Conservation (phyloP, 2,329 filamentous ascomycete species). For the Ophiostoma australiae region DNA sequence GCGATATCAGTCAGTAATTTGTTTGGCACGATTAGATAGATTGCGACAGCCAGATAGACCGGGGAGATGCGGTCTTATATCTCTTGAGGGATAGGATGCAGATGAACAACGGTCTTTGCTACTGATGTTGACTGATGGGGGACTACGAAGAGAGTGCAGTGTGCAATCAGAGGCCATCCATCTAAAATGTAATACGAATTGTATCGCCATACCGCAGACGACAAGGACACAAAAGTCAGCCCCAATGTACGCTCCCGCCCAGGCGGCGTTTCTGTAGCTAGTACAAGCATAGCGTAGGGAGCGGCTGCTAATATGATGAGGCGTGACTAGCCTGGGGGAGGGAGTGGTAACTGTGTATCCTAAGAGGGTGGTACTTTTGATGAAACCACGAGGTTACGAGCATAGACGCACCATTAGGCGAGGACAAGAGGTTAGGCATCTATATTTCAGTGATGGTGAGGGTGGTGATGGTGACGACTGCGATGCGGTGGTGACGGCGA, state of each 20-base stretch:
- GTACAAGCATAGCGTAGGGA: conserved; percentile 4
- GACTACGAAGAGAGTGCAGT: neutral
- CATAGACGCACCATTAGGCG: neutral
- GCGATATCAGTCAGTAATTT: neutral
- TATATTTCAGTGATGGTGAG: neutral
- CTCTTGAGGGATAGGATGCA: neutral
- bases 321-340: neutral
- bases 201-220: neutral
- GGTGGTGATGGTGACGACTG: neutral
- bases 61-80: neutral
- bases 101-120: neutral
- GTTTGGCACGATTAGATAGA: neutral
- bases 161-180: neutral
- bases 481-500: neutral
- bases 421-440: neutral
- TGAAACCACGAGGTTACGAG: neutral
- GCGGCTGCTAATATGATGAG: conserved; percentile 1
- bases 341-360: neutral
- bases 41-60: neutral
- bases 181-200: neutral
- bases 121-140: neutral
- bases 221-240: neutral
- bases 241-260: neutral
- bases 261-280: conserved; percentile 1
- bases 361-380: neutral